Percentiles rank a stretch among this genome's conserved stretches.
These are phyloP conservation scores for Trichoderma sp. DNA, from an alignment of 2,329 filamentous ascomycete species.

Conservation along the genomic window DNA sequence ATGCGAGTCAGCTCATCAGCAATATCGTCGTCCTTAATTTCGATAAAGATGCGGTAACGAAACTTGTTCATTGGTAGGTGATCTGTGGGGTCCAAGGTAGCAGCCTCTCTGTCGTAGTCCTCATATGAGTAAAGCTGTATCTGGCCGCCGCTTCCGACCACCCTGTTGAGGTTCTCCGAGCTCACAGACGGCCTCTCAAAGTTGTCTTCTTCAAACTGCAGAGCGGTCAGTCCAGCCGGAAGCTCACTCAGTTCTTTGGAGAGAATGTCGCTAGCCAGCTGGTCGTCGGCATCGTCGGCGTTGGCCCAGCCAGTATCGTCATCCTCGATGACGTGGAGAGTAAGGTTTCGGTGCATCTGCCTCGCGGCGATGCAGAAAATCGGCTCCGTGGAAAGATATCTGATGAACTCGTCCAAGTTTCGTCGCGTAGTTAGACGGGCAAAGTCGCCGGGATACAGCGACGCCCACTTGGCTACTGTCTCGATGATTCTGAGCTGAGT, in stretches of 20 bases:
- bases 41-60: slow-evolving; percentile 89
- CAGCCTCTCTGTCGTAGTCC: slow-evolving; percentile 76
- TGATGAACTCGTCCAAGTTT: slow-evolving; percentile 72
- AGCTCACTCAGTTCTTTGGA: slow-evolving; percentile 42
- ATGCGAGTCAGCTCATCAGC: slow-evolving; percentile 91
- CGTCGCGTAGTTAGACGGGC: slow-evolving; percentile 71
- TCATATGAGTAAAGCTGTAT: slow-evolving; percentile 67
- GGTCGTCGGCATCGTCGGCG: slow-evolving; percentile 58
- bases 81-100: slow-evolving; percentile 66
- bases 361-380: slow-evolving; percentile 82
- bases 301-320: slow-evolving; percentile 94
- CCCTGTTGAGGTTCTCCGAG: slow-evolving; percentile 44
- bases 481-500: slow-evolving; percentile 81
- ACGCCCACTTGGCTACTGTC: slow-evolving; percentile 85
- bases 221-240: slow-evolving; percentile 43
- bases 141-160: slow-evolving; percentile 41
- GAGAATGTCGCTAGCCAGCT: slow-evolving; percentile 35
- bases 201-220: slow-evolving; percentile 49
- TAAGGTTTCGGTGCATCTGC: slow-evolving; percentile 78
- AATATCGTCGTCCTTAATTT: slow-evolving; percentile 77
- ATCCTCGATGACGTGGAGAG: slow-evolving; percentile 71
- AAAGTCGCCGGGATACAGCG: slow-evolving; percentile 89
- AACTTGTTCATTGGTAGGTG: slow-evolving; percentile 73
- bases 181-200: slow-evolving; percentile 46
- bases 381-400: slow-evolving; percentile 69